Base-by-base conservation (phyloP, 306 rosid species). In the Gastrolobium bilobum region DNA sequence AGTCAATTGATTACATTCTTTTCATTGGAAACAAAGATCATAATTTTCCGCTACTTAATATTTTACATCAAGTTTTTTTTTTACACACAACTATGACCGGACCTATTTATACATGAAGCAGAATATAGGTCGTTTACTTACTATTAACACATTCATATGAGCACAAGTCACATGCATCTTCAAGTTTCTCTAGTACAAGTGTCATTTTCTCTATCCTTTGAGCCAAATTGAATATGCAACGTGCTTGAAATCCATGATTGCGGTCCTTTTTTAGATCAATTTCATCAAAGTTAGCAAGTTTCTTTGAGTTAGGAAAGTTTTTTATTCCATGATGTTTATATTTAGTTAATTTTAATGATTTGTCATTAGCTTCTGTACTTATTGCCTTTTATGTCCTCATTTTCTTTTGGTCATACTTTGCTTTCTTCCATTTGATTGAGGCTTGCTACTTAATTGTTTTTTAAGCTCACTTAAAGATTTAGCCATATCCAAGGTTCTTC, bases 391-490 rank as follows among this genome's bases (percentile, higher is more conserved):
- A 6, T 37, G 11, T 52, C 38, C 64, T 56, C 66, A 54, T 56
- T 72, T 56, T 29, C 77, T 40, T 8, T 73, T 73, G 37, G 2
- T 26, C 58, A 4, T n/a, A 6, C 13, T 14, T 30, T 42, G 42
- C 3, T 58, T 1, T 58, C 6, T 37, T 30, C 15, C 29, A 29
- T 29, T 56, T 38, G 15, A 6, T 48, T 11, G 29, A 50, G 74
- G 13, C 26, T 31, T n/a, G 0, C n/a, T 31, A 9, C 46, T 73
- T n/a, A 58, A 31, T 44, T 43, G 9, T 33, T 33, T 44, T 60
- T 74, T 69, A 43, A 74, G 59, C 35, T 59, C 44, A 44, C 79
- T 59, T 5, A 73, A 58, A 30, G 78, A 57, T 58, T 73, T 3
- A 73, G 58, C 58, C 78, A 73, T 73, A 3, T 58, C 10, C 2